Conservation (phyloP, 2,329 filamentous ascomycete species). For the Ceratocystis ficicola region DNA sequence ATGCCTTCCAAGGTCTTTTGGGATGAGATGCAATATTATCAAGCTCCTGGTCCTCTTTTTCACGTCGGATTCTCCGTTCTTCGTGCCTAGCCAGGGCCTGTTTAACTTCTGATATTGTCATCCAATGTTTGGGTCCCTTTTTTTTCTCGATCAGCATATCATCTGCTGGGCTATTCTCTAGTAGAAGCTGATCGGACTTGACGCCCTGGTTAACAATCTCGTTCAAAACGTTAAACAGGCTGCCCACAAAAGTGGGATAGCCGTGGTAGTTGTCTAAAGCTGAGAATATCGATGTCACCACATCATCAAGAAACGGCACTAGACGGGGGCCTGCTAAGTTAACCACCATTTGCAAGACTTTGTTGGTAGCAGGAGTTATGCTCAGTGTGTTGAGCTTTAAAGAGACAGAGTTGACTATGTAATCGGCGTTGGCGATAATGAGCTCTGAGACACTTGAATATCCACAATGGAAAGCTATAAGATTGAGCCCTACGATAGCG, state of each 20-base stretch:
- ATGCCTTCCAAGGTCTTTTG: conserved; percentile 29
- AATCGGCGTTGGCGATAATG: conserved; percentile 85
- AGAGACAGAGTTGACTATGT: conserved; percentile 86
- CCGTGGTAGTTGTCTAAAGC: conserved; percentile 93
- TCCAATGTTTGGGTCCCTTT: conserved; percentile 29
- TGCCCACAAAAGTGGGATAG: conserved; percentile 73
- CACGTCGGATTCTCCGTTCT: conserved; percentile 28
- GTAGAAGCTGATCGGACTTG: conserved; percentile 41
- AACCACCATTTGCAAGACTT: conserved; percentile 91
- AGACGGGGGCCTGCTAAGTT: conserved; percentile 68
- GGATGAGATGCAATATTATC: conserved; percentile 29
- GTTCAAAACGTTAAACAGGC: conserved; percentile 68
- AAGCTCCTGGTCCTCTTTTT: conserved; percentile 31
- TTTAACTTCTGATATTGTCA: conserved; percentile 36
- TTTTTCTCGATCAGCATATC: conserved; percentile 34
- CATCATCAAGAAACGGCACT: conserved; percentile 81
- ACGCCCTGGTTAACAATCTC: conserved; percentile 75
- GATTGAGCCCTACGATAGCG: conserved; percentile 71
- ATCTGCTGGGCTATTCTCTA: conserved; percentile 30
- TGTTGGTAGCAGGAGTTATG: conserved; percentile 78
- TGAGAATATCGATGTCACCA: conserved; percentile 80
- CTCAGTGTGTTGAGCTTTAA: conserved; percentile 84
- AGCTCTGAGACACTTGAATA: conserved; percentile 65
- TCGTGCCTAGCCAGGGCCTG: conserved; percentile 51
- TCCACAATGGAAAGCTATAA: conserved; percentile 60